Evolutionary conservation across 73 alveolate species (phyloP), one percentile per base, ranked within the genome.

Genomic region (Urostyla sp.): DNA sequence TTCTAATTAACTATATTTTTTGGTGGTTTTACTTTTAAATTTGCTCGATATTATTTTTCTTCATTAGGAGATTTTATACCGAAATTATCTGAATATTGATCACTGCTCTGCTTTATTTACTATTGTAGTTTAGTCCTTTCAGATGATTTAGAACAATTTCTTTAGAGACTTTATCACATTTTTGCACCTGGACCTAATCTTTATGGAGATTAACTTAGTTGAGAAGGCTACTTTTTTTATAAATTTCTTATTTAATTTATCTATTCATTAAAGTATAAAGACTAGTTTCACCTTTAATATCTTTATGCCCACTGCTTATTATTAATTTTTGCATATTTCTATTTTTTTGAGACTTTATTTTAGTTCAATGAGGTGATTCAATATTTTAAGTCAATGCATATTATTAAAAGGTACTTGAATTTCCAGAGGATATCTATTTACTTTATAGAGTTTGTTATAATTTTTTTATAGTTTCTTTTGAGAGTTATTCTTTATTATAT

Each of bases 241-340:
- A 63, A 5, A 63, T 34, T 10, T 63, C 44, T 26, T 63, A 63
- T 63, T 1, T 63, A 57, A 26, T 63, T 50, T 40, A 63, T 20
- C n/a, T 45, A 18, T 16, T 49, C 59, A 36, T n/a, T n/a, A n/a
- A n/a, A n/a, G n/a, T n/a, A n/a, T n/a, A n/a, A n/a, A n/a, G n/a
- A n/a, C n/a, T n/a, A n/a, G n/a, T n/a, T n/a, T n/a, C n/a, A n/a
- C n/a, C n/a, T n/a, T n/a, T n/a, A n/a, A n/a, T n/a, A n/a, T n/a
- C n/a, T n/a, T n/a, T n/a, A n/a, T n/a, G n/a, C n/a, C n/a, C n/a
- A n/a, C n/a, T n/a, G n/a, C n/a, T n/a, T n/a, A n/a, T n/a, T n/a
- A n/a, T n/a, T n/a, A n/a, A 18, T 6, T 40, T 38, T 63, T 3
- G n/a, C 43, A 40, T 40, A 32, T 50, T 5, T 5, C 61, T 8